Percentiles rank a stretch among this genome's conserved stretches.
phyloP scores from a whole-genome alignment of 2,329 filamentous ascomycete species.

The Ascochyta viciae-villosae region DNA sequence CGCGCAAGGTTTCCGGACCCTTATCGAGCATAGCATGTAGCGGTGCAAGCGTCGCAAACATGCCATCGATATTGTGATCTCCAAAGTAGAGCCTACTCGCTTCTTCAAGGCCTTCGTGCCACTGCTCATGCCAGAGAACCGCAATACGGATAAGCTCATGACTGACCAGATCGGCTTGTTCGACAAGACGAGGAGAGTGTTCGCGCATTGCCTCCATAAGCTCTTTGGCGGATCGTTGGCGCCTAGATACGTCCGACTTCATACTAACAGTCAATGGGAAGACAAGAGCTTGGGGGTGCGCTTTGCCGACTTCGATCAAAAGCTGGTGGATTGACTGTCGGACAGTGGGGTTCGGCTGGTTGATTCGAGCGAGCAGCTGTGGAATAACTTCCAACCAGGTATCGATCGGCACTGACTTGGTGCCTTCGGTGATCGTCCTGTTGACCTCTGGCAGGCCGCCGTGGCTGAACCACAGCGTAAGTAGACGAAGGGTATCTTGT shows the following conservation, averaged over 20 bases:
- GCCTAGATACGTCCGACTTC: conserved; percentile 87
- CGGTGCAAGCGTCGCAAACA: conserved; percentile 90
- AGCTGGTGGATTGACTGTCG: conserved; percentile 91
- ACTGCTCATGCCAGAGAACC: conserved; percentile 97
- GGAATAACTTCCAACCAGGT: conserved; percentile 99
- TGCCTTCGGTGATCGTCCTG: conserved; percentile 85
- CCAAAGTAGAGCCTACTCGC: conserved; percentile 96
- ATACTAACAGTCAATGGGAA: conserved; percentile 97
- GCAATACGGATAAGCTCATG: conserved; percentile 96
- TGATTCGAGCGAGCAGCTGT: conserved; percentile 96
- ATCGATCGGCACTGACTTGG: conserved; percentile 90
- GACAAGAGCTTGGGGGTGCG: conserved; percentile 93
- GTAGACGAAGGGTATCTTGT: conserved; percentile 89
- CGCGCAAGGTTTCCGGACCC: conserved; percentile 89
- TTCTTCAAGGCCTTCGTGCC: conserved; percentile 98
- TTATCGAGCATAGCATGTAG: conserved; percentile 89
- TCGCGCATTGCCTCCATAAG: conserved; percentile 99
- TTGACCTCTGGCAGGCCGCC: conserved; percentile 90
- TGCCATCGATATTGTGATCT: conserved; percentile 95
- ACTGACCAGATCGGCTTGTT: conserved; percentile 94
- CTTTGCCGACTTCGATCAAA: conserved; percentile 88
- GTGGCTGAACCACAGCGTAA: conserved; percentile 96
- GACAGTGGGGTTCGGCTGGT: conserved; percentile 88
- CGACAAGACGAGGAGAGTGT: conserved; percentile 89
- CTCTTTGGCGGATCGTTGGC: conserved; percentile 84